Percentiles rank a stretch among this genome's conserved stretches.
These are phyloP conservation scores for Coemansia sp. DNA, from an alignment of 192 early-diverging fungal species.

Conservation along the genomic window DNA sequence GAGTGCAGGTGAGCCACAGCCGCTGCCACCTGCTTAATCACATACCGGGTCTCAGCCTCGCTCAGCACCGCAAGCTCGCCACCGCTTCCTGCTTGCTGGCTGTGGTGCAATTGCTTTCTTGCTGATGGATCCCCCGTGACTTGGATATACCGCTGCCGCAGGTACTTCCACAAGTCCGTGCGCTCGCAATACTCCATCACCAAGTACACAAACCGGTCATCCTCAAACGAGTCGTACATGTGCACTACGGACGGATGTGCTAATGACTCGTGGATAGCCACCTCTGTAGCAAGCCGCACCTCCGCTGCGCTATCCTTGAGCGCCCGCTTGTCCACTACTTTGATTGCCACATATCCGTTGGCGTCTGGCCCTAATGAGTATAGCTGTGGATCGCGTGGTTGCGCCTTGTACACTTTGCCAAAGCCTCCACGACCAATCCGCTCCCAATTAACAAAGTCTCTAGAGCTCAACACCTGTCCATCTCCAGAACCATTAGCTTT, in stretches of 20 bases:
- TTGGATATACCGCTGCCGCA: slow-evolving; percentile 26
- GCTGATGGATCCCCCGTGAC: not conserved
- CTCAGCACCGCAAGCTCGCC: slow-evolving; percentile 37
- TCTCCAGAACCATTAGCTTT: not conserved
- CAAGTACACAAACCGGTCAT: slow-evolving; percentile 66
- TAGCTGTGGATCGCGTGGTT: slow-evolving; percentile 9
- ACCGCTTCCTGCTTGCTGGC: not conserved
- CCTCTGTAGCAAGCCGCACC: slow-evolving; percentile 61
- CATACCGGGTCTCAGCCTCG: slow-evolving; percentile 61
- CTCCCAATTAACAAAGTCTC: slow-evolving; percentile 37
- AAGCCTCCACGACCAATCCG: slow-evolving; percentile 52
- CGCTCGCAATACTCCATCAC: slow-evolving; percentile 69
- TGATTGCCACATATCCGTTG: slow-evolving; percentile 26
- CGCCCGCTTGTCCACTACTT: slow-evolving; percentile 43
- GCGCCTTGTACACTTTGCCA: slow-evolving; percentile 44
- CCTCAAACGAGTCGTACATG: slow-evolving; percentile 70
- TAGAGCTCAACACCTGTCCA: slow-evolving; percentile 9
- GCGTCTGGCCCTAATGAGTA: slow-evolving; percentile 1
- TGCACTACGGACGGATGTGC: slow-evolving; percentile 58
- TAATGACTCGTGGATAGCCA: slow-evolving; percentile 67
- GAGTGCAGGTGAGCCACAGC: slow-evolving; percentile 68
- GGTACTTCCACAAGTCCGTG: slow-evolving; percentile 49
- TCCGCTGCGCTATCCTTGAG: slow-evolving; percentile 36
- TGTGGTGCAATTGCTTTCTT: not conserved
- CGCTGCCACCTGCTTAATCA: slow-evolving; percentile 59